Conservation (phyloP, 768 basidiomycete species). For the Sarcodon aspratus region DNA sequence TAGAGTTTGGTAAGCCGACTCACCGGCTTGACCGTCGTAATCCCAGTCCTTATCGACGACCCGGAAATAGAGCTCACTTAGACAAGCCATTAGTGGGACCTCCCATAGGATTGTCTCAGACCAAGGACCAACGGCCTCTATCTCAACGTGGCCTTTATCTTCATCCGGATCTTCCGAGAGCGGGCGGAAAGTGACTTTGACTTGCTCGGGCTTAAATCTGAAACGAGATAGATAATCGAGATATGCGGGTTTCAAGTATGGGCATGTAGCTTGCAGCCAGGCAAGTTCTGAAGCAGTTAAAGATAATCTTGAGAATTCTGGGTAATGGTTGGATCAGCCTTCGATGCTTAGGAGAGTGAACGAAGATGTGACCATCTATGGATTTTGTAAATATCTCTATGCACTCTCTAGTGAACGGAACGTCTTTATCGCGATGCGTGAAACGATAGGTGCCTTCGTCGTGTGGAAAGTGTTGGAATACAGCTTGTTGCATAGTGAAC, state of each 20-base stretch:
- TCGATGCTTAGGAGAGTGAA: neutral
- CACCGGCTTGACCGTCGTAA: conserved; percentile 74
- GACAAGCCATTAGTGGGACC: conserved; percentile 85
- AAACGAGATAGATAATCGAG: conserved; percentile 64
- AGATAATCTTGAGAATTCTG: conserved; percentile 59
- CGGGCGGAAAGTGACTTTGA: conserved; percentile 55
- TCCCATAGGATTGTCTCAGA: conserved; percentile 88
- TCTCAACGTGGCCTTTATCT: conserved; percentile 31
- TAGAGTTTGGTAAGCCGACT: conserved; percentile 1
- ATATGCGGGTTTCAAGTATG: conserved; percentile 63
- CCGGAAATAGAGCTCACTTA: conserved; percentile 85
- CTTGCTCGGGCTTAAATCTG: conserved; percentile 67
- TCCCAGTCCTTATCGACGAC: conserved; percentile 72
- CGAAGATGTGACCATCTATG: conserved; percentile 36
- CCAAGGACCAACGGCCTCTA: conserved; percentile 69
- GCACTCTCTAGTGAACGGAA: conserved; percentile 55
- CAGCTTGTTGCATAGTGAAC: conserved; percentile 95
- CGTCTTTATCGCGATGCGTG: conserved; percentile 60
- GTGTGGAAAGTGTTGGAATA: conserved; percentile 66
- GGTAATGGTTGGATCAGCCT: neutral
- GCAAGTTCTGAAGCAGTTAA: conserved; percentile 49
- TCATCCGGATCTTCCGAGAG: conserved; percentile 30
- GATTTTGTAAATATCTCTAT: conserved; percentile 46
- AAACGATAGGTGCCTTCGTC: conserved; percentile 66
- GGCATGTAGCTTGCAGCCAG: conserved; percentile 61